Evolutionary conservation across 2,329 filamentous ascomycete species (phyloP), one percentile per base, ranked within the genome.

Genomic region (Salinomyces thailandicus): DNA sequence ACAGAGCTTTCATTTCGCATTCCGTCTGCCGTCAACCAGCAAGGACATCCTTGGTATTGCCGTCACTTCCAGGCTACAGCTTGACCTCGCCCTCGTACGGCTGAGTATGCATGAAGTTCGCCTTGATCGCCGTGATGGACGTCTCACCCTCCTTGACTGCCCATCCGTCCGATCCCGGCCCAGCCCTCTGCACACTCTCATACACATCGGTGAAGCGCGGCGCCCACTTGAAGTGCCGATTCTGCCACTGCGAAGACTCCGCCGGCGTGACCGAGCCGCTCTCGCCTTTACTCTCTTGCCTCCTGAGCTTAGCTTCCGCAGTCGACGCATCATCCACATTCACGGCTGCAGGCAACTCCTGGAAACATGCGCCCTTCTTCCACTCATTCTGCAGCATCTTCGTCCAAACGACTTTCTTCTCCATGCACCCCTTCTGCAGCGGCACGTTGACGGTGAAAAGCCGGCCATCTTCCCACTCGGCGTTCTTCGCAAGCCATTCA

Each of bases 211-310:
- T 71, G 61, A 96, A 91, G 45, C 75, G 76, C 2, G 89, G 91
- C 32, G 83, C 77, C 91, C 91, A 96, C 62, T 89, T 93, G 69
- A 95, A 96, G 61, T 93, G 83, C 58, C 83, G 85, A 60, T 93
- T 85, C 38, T 68, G 72, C 57, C 85, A 79, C 18, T 71, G 64
- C 27, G 62, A 53, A 35, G 63, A 58, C 7, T 63, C 58, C 8
- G 41, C 44, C 12, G 53, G 47, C 28, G 48, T 52, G 0, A 55
- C 54, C 3, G 38, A 38, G 26, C 49, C 57, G 50, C 47, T 47
- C 56, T 56, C 31, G 54, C 48, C 51, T 41, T 38, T 45, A 42
- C 59, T 57, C 42, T 78, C 73, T 14, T 72, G 73, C 55, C 81
- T 75, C 31, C 86, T 73, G 44, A 93, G 79, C 46, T 71, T 70